These are phyloP conservation scores for Trichothecium sympodiale DNA, from an alignment of 2,329 filamentous ascomycete species.

Conservation along the genomic window DNA sequence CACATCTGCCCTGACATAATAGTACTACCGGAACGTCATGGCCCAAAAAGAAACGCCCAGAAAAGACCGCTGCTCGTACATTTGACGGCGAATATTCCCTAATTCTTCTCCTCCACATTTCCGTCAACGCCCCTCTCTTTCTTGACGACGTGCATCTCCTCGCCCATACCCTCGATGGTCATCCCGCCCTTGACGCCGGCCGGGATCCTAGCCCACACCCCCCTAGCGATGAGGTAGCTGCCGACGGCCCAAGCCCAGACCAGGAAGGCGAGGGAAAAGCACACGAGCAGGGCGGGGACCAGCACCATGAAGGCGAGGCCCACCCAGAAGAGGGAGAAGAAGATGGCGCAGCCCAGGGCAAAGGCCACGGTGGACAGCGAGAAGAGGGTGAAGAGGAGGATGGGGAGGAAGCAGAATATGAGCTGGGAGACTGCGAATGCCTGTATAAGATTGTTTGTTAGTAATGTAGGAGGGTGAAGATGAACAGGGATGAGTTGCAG, in stretches of 20 bases:
- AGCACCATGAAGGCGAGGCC: conserved; percentile 57
- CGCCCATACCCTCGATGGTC: conserved; percentile 11
- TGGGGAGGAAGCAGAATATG: conserved; percentile 52
- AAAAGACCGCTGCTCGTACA: too few relatives aligned
- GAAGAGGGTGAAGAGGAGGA: conserved; percentile 60
- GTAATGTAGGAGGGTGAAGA: conserved; percentile 1
- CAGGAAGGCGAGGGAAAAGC: conserved; percentile 48
- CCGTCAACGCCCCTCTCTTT: conserved; percentile 12
- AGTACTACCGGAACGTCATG: too few relatives aligned
- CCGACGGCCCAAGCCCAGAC: conserved; percentile 58
- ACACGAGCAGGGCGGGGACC: conserved; percentile 56
- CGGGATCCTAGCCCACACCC: conserved; percentile 29
- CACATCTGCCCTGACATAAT: too few relatives aligned
- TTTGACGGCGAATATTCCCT: too few relatives aligned
- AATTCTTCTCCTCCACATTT: conserved; percentile 3
- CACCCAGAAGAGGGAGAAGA: conserved; percentile 58
- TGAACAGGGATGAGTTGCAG: too few relatives aligned
- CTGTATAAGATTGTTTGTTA: conserved; percentile 27
- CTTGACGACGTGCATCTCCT: conserved; percentile 10
- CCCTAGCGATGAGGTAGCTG: conserved; percentile 40
- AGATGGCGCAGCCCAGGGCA: conserved; percentile 47
- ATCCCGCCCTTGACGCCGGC: conserved; percentile 9
- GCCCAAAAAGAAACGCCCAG: too few relatives aligned
- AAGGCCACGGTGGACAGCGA: conserved; percentile 50
- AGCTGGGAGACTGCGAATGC: conserved; percentile 57